phyloP scores from a whole-genome alignment of 2,329 filamentous ascomycete species.

The Podosphaera aphanis region DNA sequence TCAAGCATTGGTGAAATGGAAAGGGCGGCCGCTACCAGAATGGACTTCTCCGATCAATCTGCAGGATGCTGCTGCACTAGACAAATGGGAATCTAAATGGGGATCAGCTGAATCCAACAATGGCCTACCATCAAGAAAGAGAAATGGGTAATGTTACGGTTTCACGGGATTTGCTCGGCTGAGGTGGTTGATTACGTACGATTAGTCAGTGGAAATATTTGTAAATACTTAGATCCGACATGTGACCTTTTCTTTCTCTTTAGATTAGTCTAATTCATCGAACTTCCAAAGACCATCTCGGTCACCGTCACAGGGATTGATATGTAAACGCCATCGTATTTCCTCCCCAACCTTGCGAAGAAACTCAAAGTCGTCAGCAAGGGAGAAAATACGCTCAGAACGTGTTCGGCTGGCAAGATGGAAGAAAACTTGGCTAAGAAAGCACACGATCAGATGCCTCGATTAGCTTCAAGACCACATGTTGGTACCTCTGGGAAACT shows the following conservation, averaged over 20 bases:
- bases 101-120: neutral
- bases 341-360: no score
- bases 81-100: neutral
- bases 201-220: neutral
- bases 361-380: no score
- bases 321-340: no score
- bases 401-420: no score
- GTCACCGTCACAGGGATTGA: neutral
- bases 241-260: neutral
- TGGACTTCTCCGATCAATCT: neutral
- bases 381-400: no score
- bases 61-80: neutral
- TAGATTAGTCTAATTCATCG: neutral
- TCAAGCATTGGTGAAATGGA: neutral
- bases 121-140: neutral
- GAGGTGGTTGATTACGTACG: neutral
- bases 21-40: neutral
- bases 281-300: neutral
- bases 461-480: no score
- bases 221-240: no score
- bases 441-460: no score
- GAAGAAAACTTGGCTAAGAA: no score
- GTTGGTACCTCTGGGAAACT: no score
- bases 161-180: neutral
- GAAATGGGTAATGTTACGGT: no score